A percentile compares a stretch with the other conserved stretches of the same genome.
Conservation (phyloP, 305 asterid genomes). For the Fraxinus latifolia region DNA sequence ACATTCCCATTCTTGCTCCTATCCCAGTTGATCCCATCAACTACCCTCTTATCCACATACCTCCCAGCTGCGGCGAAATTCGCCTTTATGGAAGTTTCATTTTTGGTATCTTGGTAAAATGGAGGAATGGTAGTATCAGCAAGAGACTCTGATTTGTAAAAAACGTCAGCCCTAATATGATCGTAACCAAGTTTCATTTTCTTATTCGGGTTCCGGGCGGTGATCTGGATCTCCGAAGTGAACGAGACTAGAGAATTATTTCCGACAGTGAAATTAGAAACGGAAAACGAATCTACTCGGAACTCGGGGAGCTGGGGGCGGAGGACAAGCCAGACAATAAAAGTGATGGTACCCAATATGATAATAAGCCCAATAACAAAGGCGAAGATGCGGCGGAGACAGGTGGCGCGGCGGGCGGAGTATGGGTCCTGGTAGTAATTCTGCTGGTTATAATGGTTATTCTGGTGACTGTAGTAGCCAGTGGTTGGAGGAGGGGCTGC, state of each 20-base stretch:
- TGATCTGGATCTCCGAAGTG: slow-evolving; percentile 35
- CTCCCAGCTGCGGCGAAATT: slow-evolving; percentile 40
- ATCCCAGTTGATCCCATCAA: slow-evolving; percentile 32
- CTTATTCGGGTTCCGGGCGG: slow-evolving; percentile 53
- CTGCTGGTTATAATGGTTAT: slow-evolving; percentile 23
- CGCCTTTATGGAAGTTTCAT: slow-evolving; percentile 34
- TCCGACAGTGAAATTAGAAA: slow-evolving; percentile 26
- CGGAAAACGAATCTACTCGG: slow-evolving; percentile 30
- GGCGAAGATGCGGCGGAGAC: slow-evolving; percentile 33
- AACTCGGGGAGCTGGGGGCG: slow-evolving; percentile 38
- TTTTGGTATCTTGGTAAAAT: slow-evolving; percentile 41
- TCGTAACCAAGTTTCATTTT: slow-evolving; percentile 41
- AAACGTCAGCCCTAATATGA: slow-evolving; percentile 29
- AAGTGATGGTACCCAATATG: slow-evolving; percentile 18
- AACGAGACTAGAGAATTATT: slow-evolving; percentile 26
- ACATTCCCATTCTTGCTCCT: slow-evolving; percentile 33
- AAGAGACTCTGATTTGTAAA: slow-evolving; percentile 23
- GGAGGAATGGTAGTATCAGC: slow-evolving; percentile 43
- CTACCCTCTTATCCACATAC: slow-evolving; percentile 32
- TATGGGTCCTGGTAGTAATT: slow-evolving; percentile 4
- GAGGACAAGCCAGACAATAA: slow-evolving; percentile 33
- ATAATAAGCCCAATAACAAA: slow-evolving; percentile 16
- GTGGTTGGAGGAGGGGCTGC: slow-evolving; percentile 17
- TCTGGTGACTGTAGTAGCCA: slow-evolving; percentile 9
- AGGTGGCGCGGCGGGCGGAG: slow-evolving; percentile 23